Conservation (phyloP, 495 filamentous ascomycete genomes). For the Tuber umbilicatum region DNA sequence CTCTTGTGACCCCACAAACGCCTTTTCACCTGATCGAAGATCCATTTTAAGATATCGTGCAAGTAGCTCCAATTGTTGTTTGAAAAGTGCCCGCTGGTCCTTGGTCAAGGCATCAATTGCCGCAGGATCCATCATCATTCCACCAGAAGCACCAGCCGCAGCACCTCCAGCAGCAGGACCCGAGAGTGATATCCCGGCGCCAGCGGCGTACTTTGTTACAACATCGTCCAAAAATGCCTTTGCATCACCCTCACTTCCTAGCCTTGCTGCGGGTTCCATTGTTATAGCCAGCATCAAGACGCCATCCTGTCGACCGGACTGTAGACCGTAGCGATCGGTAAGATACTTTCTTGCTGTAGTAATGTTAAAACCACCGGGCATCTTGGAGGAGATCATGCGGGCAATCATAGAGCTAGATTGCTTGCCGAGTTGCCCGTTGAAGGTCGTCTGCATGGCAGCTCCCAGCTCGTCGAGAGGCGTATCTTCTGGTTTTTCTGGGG, state of each 20-base stretch:
- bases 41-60: slow-evolving; percentile 96
- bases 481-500: slow-evolving; percentile 97
- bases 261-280: slow-evolving; percentile 79
- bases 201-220: slow-evolving; percentile 79
- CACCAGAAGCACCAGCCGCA: slow-evolving; percentile 59
- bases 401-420: slow-evolving; percentile 91
- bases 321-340: slow-evolving; percentile 88
- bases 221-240: slow-evolving; percentile 85
- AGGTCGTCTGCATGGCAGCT: slow-evolving; percentile 92
- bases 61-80: slow-evolving; percentile 91
- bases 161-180: slow-evolving; percentile 65
- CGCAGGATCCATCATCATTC: slow-evolving; percentile 99
- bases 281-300: slow-evolving; percentile 83
- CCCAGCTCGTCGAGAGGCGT: slow-evolving; percentile 91
- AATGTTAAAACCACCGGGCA: slow-evolving; percentile 99
- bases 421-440: slow-evolving; percentile 96
- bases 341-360: slow-evolving; percentile 89
- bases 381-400: slow-evolving; percentile 92
- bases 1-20: slow-evolving; percentile 73
- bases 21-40: slow-evolving; percentile 89
- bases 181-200: slow-evolving; percentile 77
- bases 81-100: slow-evolving; percentile 89
- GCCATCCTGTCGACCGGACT: slow-evolving; percentile 81
- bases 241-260: slow-evolving; percentile 81
- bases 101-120: slow-evolving; percentile 95